Conservation (phyloP, 345 rosid species). For the Populus pruinosa region DNA sequence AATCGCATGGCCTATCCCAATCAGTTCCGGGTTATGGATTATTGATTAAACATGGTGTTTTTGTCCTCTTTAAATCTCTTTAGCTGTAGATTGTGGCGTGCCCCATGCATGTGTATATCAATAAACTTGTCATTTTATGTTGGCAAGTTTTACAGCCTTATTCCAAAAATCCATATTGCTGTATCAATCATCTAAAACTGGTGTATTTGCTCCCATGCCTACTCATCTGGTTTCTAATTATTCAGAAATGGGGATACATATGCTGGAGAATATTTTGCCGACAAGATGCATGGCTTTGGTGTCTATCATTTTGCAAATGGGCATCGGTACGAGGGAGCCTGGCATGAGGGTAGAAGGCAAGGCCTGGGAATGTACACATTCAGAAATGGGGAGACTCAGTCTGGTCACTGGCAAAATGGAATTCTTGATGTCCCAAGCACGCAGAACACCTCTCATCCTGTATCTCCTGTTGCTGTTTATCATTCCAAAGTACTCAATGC, state of each 20-base stretch:
- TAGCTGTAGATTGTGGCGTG: neutral
- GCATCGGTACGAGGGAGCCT: constrained; percentile 91
- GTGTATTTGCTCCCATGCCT: too few relatives aligned
- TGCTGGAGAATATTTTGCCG: constrained; percentile 96
- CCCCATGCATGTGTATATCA: neutral
- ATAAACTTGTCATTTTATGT: neutral
- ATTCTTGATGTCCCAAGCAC: constrained; percentile 80
- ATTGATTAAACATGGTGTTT: neutral
- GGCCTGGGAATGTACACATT: constrained; percentile 97
- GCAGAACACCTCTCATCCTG: constrained; percentile 52
- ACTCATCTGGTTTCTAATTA: neutral
- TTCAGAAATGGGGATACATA: constrained; percentile 83
- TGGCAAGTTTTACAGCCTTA: neutral
- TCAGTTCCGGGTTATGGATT: neutral
- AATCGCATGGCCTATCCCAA: neutral
- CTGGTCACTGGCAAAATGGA: constrained; percentile 98
- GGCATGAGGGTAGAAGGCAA: constrained; percentile 97
- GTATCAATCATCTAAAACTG: neutral
- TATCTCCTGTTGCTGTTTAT: constrained; percentile 71
- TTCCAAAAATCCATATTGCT: neutral
- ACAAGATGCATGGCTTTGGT: constrained; percentile 98
- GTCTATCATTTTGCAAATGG: constrained; percentile 83
- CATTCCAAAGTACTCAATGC: constrained; percentile 87
- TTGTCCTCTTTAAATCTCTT: neutral
- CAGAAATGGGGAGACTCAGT: constrained; percentile 87